Conservation (phyloP, 495 filamentous ascomycete genomes). For the Massariosphaeria phaeospora region DNA sequence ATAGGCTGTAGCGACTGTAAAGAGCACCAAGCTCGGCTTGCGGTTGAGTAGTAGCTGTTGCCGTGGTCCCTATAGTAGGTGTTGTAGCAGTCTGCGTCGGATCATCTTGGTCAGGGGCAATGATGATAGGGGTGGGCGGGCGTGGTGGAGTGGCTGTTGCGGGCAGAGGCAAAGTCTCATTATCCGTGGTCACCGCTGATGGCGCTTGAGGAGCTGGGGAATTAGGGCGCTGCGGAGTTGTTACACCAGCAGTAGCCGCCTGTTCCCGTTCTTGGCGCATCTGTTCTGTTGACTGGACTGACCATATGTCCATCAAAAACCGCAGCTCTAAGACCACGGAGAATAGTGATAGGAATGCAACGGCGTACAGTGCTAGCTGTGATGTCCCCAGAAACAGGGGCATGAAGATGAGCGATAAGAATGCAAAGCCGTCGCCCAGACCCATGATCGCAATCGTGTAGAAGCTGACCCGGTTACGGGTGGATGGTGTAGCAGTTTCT, state of each 20-base stretch:
- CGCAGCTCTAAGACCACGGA: conserved; percentile 69
- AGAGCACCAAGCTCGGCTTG: conserved; percentile 64
- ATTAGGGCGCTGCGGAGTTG: neutral
- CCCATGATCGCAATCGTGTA: conserved; percentile 79
- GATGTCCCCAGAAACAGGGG: conserved; percentile 52
- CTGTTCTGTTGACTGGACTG: conserved; percentile 77
- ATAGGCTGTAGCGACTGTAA: conserved; percentile 71
- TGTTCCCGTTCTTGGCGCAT: conserved; percentile 53
- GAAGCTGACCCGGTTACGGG: conserved; percentile 83
- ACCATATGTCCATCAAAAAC: conserved; percentile 85
- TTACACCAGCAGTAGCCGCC: conserved; percentile 15
- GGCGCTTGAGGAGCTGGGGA: neutral
- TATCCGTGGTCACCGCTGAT: conserved; percentile 34
- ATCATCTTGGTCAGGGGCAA: conserved; percentile 80
- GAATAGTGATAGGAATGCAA: conserved; percentile 64
- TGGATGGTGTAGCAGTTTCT: conserved; percentile 91
- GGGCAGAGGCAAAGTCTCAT: conserved; percentile 58
- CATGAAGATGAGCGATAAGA: conserved; percentile 59
- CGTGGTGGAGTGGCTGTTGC: conserved; percentile 51
- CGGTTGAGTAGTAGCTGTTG: conserved; percentile 36
- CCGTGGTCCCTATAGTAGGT: conserved; percentile 23
- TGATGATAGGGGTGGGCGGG: conserved; percentile 62
- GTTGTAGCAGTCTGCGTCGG: conserved; percentile 49
- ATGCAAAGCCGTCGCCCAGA: conserved; percentile 71
- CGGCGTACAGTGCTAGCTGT: conserved; percentile 32